Evolutionary conservation across 495 filamentous ascomycete species (phyloP), one percentile per base, ranked within the genome.

Genomic region (Aspergillus sparsus): DNA sequence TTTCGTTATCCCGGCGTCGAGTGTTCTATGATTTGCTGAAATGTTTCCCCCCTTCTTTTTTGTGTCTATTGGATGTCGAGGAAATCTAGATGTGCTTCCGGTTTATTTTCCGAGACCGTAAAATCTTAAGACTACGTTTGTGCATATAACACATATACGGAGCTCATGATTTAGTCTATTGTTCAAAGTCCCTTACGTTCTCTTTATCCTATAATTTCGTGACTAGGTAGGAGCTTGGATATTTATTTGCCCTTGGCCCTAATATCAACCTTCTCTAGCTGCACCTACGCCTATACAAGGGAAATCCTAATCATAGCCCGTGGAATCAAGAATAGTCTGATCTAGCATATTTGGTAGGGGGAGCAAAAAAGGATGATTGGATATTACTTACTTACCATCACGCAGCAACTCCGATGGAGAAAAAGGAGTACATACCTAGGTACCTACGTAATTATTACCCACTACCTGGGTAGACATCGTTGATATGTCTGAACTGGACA

Each of bases 11-110:
- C 68, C 66, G 75, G 75, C 77, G 75, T 80, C 76, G 62, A 69
- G 74, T 74, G 77, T 77, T 73, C 63, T 71, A 74, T 74, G 74
- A 77, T 79, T 70, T 75, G 71, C 70, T 68, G 71, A 75, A 70
- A 63, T 68, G 62, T 64, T 59, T 47, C 58, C 50, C 21, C 57
- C 53, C 46, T 58, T 61, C 66, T 68, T 62, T 35, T 74, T 66
- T 44, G 57, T 61, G 61, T 71, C 66, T 68, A 68, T 27, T 27
- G 21, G 21, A 27, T 27, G 21, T 27, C 21, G 21, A 27, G 21
- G 69, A 66, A 69, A 66, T 69, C 63, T 73, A 69, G 66, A 73
- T 77, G 71, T 77, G 75, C 65, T 67, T 72, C 21, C 21, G 21
- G 21, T 74, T 64, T 18, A 47, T 15, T 18, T 47, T 47, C 18